Evolutionary conservation across 441 rosid genomes (phyloP).

Genomic region (Syzygium syzygioides): DNA sequence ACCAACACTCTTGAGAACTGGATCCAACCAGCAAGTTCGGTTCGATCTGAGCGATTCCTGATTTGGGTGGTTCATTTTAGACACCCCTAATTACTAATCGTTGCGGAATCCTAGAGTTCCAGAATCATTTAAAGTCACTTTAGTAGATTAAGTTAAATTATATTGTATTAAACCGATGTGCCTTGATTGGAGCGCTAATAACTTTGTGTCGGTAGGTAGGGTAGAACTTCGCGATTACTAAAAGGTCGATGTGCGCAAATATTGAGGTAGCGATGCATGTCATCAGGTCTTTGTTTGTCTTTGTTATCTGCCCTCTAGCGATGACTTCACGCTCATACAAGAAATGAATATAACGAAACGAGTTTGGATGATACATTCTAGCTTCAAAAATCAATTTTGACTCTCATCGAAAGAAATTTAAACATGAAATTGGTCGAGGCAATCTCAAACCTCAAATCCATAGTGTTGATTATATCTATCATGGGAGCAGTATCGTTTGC

Average conservation of each 20-base stretch:
- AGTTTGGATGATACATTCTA: background rate
- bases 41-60: fast-evolving
- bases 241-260: no score
- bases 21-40: no score
- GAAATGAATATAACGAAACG: background rate
- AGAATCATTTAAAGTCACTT: background rate
- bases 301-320: background rate
- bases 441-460: background rate
- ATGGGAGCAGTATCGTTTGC: background rate
- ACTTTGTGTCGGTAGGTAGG: no score
- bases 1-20: no score
- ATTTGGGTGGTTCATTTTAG: fast-evolving
- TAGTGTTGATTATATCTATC: background rate
- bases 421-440: background rate
- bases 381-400: background rate
- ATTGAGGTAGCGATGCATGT: background rate
- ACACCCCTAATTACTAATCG: no score
- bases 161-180: background rate
- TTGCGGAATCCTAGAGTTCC: background rate
- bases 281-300: no score
- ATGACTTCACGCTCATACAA: background rate
- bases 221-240: no score
- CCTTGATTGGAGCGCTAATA: background rate
- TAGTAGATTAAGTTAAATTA: background rate
- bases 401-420: background rate